Evolutionary conservation across 1,284 basidiomycete genomes (phyloP).

Genomic region (Anthracocystis panici-leucophaei): DNA sequence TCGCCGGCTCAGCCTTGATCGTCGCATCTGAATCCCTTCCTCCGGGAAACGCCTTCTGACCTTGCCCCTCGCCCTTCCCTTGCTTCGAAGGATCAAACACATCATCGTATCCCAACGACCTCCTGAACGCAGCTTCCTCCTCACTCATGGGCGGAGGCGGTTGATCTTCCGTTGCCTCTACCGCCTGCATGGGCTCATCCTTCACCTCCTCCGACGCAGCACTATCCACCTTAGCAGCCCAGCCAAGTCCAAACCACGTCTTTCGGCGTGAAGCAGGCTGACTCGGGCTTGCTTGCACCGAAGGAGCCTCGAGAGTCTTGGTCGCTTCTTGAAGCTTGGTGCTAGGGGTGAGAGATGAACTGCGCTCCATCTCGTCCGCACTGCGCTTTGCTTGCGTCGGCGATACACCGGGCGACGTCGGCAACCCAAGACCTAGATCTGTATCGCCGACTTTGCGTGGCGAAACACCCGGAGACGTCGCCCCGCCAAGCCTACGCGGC

Average conservation of each 20-base stretch:
- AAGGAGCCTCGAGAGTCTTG: neutral
- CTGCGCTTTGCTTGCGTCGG: constrained; percentile 29
- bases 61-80: neutral
- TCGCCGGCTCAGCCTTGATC: constrained; percentile 12
- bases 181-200: constrained; percentile 7
- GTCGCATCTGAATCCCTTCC: constrained; percentile 29
- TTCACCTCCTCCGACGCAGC: neutral
- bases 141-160: constrained; percentile 53
- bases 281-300: constrained; percentile 14
- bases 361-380: constrained; percentile 42
- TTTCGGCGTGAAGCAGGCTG: constrained; percentile 26
- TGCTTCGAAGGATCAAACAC: constrained; percentile 6
- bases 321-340: constrained; percentile 12
- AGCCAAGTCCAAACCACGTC: constrained; percentile 49
- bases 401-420: constrained; percentile 12
- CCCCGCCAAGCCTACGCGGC: neutral
- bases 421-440: constrained; percentile 24
- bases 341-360: constrained; percentile 9
- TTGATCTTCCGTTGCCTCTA: neutral
- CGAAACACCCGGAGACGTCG: constrained; percentile 23
- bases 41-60: constrained; percentile 16
- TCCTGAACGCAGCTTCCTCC: constrained; percentile 50
- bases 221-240: constrained; percentile 1
- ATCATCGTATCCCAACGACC: constrained; percentile 35
- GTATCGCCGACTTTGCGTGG: constrained; percentile 23